phyloP scores from a whole-genome alignment of 768 basidiomycete genomes.

The Phanerochaete sordida region DNA sequence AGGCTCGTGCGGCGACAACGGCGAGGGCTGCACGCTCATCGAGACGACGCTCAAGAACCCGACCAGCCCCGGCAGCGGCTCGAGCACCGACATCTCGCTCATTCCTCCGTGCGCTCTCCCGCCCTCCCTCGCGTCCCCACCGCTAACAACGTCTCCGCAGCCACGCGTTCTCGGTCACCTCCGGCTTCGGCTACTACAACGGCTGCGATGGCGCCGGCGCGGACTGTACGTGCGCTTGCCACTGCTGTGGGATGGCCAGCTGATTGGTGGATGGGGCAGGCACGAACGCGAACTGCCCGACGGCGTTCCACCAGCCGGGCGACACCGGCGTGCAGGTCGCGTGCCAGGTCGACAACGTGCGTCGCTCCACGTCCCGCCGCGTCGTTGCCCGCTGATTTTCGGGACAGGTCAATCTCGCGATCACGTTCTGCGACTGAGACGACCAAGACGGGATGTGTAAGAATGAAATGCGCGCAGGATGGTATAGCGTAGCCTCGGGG shows the following conservation, averaged over 20 bases:
- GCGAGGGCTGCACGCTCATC: constrained; percentile 36
- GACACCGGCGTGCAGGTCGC: constrained; percentile 38
- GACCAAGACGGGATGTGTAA: no score
- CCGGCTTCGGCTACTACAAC: constrained; percentile 39
- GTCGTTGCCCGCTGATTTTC: no score
- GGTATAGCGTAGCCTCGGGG: no score
- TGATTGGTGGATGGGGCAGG: no score
- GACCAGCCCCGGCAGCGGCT: constrained; percentile 27
- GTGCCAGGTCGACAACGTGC: constrained; percentile 34
- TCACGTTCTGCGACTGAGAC: no score
- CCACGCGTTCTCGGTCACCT: constrained; percentile 36
- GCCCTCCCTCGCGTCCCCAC: not conserved
- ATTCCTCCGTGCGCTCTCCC: constrained; percentile 37
- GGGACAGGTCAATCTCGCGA: no score
- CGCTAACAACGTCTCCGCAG: constrained; percentile 18
- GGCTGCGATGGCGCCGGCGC: constrained; percentile 41
- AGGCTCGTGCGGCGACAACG: constrained; percentile 36
- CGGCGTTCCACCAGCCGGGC: constrained; percentile 34
- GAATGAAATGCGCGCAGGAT: no score
- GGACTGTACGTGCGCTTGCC: constrained; percentile 43
- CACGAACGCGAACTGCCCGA: constrained; percentile 27
- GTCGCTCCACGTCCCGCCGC: constrained; percentile 5
- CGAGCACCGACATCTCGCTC: constrained; percentile 35
- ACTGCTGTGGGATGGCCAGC: no score
- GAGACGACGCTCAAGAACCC: constrained; percentile 37